Evolutionary conservation across 179 eudicot genomes (phyloP).

Genomic region (Sideroxylon spinosum): DNA sequence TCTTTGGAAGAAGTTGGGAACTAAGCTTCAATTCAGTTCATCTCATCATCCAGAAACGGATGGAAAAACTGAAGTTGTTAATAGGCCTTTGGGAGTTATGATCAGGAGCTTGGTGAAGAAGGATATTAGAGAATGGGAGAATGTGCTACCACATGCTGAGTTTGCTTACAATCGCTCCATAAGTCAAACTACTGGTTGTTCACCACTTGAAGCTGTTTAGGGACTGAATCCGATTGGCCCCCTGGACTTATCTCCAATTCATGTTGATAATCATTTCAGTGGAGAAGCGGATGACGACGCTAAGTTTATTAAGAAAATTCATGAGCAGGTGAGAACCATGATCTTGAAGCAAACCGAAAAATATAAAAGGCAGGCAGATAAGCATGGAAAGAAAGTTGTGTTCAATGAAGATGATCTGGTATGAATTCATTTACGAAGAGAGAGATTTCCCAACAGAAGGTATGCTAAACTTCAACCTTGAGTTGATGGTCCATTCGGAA

Average conservation of each 20-base stretch:
- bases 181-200: conserved; percentile 9
- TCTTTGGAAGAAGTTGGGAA: too few relatives aligned
- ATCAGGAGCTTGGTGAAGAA: too few relatives aligned
- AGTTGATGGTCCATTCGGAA: conserved; percentile 7
- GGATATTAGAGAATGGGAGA: too few relatives aligned
- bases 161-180: conserved; percentile 8
- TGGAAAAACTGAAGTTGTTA: too few relatives aligned
- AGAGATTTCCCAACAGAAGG: not conserved
- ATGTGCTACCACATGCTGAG: too few relatives aligned
- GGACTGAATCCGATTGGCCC: not conserved
- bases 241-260: not conserved
- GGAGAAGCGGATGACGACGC: not conserved
- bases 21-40: too few relatives aligned
- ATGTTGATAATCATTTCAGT: not conserved
- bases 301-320: conserved; percentile 2
- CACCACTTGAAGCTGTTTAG: not conserved
- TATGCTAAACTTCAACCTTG: conserved; percentile 10
- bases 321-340: conserved; percentile 6
- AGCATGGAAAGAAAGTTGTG: conserved; percentile 6
- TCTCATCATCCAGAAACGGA: too few relatives aligned
- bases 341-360: not conserved
- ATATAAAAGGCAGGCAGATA: conserved; percentile 2
- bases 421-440: conserved; percentile 4
- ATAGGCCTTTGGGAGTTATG: too few relatives aligned
- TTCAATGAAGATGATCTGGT: conserved; percentile 7